Evolutionary conservation across 345 rosid genomes (phyloP).

Genomic region (Ailanthus altissimus): DNA sequence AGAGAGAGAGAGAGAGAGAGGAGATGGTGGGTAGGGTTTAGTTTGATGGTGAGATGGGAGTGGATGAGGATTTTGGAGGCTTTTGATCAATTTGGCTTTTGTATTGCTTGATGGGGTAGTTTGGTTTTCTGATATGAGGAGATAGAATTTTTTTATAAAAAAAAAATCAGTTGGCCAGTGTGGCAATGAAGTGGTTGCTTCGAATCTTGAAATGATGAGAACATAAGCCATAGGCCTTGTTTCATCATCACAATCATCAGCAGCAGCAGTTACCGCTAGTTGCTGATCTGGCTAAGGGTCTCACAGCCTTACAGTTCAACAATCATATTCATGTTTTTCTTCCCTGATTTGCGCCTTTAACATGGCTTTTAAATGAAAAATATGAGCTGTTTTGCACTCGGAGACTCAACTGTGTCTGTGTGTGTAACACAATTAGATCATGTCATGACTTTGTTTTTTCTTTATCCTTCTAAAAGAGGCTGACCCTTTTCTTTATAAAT

Average conservation of each 20-base stretch:
- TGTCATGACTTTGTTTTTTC: constrained; percentile 9
- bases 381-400: constrained; percentile 47
- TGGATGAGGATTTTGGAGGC: constrained; percentile 17
- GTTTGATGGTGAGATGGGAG: constrained; percentile 22
- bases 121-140: not conserved
- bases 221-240: not conserved
- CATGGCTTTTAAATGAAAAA: constrained; percentile 3
- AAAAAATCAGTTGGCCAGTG: not conserved
- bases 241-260: constrained; percentile 21
- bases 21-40: not conserved
- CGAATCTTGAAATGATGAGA: constrained; percentile 20
- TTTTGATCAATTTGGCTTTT: constrained; percentile 8
- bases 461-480: not conserved
- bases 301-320: not conserved
- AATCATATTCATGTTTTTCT: not conserved
- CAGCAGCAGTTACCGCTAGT: constrained; percentile 10
- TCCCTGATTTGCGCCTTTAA: constrained; percentile 51
- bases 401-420: not conserved
- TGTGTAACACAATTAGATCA: constrained; percentile 7
- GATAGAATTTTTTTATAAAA: too few species aligned
- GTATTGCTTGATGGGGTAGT: not conserved
- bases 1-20: not conserved
- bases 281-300: not conserved
- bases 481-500: not conserved
- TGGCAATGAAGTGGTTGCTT: not conserved